phyloP scores from a whole-genome alignment of 352 stramenopile genomes.

The Phytophthora crassamura region DNA sequence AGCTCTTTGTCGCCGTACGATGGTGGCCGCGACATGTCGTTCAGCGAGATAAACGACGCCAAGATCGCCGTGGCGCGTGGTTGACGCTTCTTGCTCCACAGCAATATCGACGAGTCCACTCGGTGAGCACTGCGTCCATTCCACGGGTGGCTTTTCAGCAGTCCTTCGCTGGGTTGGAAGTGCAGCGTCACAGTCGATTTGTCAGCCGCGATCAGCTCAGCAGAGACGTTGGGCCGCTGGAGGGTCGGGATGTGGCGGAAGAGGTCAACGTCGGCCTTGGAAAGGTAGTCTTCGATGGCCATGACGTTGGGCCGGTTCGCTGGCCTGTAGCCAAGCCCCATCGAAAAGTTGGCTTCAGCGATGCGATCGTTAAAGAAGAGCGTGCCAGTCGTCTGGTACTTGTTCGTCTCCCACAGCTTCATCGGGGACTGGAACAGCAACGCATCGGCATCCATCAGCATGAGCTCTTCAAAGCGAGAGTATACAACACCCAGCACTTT shows the following conservation, averaged over 20 bases:
- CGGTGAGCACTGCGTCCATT: constrained; percentile 42
- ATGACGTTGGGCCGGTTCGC: constrained; percentile 35
- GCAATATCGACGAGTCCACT: constrained; percentile 53
- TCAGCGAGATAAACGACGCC: constrained; percentile 45
- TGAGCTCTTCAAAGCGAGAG: constrained; percentile 73
- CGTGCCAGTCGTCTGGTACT: constrained; percentile 62
- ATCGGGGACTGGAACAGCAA: constrained; percentile 69
- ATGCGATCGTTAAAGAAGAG: constrained; percentile 79
- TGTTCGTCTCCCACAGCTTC: constrained; percentile 57
- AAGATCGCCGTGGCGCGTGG: constrained; percentile 50
- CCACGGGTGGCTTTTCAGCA: constrained; percentile 43
- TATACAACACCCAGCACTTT: constrained; percentile 71
- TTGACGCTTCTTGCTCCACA: constrained; percentile 55
- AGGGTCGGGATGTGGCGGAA: constrained; percentile 33
- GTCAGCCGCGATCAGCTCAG: constrained; percentile 33
- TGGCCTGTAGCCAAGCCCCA: constrained; percentile 33
- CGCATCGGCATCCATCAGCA: constrained; percentile 79
- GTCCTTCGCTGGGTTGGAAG: constrained; percentile 34
- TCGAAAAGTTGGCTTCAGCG: constrained; percentile 34
- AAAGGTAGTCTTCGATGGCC: constrained; percentile 44
- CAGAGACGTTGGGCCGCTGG: constrained; percentile 18
- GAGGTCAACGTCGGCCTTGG: constrained; percentile 30
- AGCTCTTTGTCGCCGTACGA: constrained; percentile 62
- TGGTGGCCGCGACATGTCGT: constrained; percentile 28
- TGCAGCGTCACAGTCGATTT: constrained; percentile 33